These are phyloP conservation scores for Incumbomyces lentus DNA, from an alignment of 2,329 filamentous ascomycete species.

Conservation along the genomic window DNA sequence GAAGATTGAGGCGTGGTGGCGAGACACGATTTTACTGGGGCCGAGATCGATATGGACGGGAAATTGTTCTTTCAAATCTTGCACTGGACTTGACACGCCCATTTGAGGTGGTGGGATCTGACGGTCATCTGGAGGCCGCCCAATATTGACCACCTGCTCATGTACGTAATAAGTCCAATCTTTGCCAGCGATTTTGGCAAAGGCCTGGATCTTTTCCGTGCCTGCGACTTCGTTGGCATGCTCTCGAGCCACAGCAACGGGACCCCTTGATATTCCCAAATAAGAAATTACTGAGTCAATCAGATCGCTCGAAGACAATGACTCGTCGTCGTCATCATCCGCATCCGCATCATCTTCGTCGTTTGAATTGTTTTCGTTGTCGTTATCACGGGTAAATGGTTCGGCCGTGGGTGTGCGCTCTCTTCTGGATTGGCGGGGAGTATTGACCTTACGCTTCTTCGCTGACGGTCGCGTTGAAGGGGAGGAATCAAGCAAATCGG, in stretches of 20 bases:
- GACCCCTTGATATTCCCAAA: conserved; percentile 33
- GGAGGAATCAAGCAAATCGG: conserved; percentile 38
- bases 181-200: conserved; percentile 41
- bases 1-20: conserved; percentile 63
- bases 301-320: conserved; percentile 33
- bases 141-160: conserved; percentile 39
- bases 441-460: conserved; percentile 36
- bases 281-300: conserved; percentile 40
- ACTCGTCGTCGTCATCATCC: conserved; percentile 33
- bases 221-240: conserved; percentile 34
- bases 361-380: too few species aligned
- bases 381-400: conserved; percentile 19
- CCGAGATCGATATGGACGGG: conserved; percentile 77
- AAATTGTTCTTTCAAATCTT: conserved; percentile 30
- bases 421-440: conserved; percentile 6
- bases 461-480: conserved; percentile 34
- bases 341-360: conserved; percentile 19
- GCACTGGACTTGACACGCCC: conserved; percentile 36
- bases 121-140: conserved; percentile 38
- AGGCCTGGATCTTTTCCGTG: conserved; percentile 38
- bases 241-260: conserved; percentile 34
- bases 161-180: conserved; percentile 45
- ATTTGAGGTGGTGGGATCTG: conserved; percentile 9
- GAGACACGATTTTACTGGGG: conserved; percentile 70
- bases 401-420: conserved; percentile 23